Evolutionary conservation across 495 filamentous ascomycete genomes (phyloP), one percentile per base, ranked within the genome.

Genomic region (Penicillium cinerascens): DNA sequence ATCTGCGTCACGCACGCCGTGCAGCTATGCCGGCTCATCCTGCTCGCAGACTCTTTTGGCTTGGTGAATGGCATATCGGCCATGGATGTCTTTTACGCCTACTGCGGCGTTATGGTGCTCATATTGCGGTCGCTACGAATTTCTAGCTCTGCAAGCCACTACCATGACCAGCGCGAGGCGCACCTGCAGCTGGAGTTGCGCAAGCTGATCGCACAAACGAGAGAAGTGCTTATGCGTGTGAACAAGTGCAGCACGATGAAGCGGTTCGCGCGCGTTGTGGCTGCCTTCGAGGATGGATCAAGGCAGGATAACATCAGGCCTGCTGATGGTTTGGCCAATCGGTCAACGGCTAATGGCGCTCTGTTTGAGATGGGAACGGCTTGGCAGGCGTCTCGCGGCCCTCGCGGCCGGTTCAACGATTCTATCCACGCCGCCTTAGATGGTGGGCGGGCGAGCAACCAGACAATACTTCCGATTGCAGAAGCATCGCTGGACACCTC

Each of bases 181-280:
- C 44, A 37, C 3, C 44, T 47, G 27, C 44, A 47, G 44, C 15
- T n/a, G 16, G 23, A 33, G 15, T n/a, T 47, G 44, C 27, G 44
- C 27, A n/a, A 47, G 15, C 27, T 47, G 27, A 47, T 47, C 27
- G 27, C 44, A 10, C 25, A 36, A 36, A 47, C 44, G 27, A 37
- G 44, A 47, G 44, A 33, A 36, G 44, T 47, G 26, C 44, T 47
- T n/a, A 47, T 47, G 44, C 44, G 44, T 18, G 44, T 47, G 16
- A 47, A 47, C 23, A 47, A 47, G 16, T 47, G 44, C 44, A 47
- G 44, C 44, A 47, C 44, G 8, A 47, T 47, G 44, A 47, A 33
- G 27, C n/a, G 44, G 25, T 47, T 47, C 44, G 44, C 44, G 16
- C 44, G 44, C 44, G 44, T 47, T 8, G 44, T 47, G 10, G 44